Base-by-base conservation (phyloP, 176 grass and related monocot species). In the Carex cristatella region DNA sequence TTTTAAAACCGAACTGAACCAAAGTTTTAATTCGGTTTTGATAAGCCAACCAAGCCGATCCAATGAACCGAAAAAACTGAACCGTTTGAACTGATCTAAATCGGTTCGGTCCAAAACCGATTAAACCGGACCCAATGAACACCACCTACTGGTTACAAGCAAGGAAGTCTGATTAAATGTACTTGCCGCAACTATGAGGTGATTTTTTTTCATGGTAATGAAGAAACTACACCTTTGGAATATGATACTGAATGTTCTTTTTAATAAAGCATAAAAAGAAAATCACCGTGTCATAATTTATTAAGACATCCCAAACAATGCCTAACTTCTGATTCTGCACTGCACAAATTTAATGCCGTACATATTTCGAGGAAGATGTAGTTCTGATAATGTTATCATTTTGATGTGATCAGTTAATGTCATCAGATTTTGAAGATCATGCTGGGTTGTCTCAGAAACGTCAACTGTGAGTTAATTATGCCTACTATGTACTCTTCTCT, bases 361-460 rank as follows among this genome's bases (percentile, higher is more conserved):
- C 30, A 72, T 42, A 19, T 72, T 72, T n/a, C 4, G 4, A 13
- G 38, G 23, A 35, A 42, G 23, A 35, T 72, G 12, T 13, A 72
- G 33, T 72, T 35, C 30, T 35, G 79, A 14, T 33, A 30, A 78
- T 85, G 6, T 70, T 57, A 60, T 91, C 84, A 71, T 35, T 72
- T 38, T 88, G 67, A 82, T 79, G 6, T 83, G 30, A 85, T 81
- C 88, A 94, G 93, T 76, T 92, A 87, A 84, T 74, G 77, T 90
- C 3, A 40, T 40, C 93, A 12, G 90, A 94, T 9, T 92, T 94
- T 69, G 90, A 92, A 89, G 88, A 86, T 4, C 93, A 94, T 28
- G 86, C 86, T 59, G 93, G 93, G 86, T 85, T 87, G 84, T 87
- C 88, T 82, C 84, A 28, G 72, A 90, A 88, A 84, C 81, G 84